Percentiles rank a stretch among this genome's conserved stretches.
phyloP scores from a whole-genome alignment of 208 protist genomes.

The Giardia muris region DNA sequence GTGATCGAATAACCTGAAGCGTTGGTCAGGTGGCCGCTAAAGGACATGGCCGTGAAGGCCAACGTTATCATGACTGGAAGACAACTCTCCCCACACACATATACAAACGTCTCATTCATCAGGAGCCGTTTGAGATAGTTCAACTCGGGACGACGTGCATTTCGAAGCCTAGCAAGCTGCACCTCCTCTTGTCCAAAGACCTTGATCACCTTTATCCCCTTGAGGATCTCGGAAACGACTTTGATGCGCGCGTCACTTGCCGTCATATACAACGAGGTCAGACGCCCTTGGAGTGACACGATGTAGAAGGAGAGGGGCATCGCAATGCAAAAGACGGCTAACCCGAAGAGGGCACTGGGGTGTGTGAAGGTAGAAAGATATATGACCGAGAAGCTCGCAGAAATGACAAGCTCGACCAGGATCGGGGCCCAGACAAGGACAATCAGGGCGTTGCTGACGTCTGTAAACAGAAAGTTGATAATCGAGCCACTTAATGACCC shows the following conservation, averaged over 20 bases:
- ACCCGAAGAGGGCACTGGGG: background rate
- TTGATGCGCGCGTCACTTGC: background rate
- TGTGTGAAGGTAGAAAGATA: background rate
- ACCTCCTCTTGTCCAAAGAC: background rate
- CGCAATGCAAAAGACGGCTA: background rate
- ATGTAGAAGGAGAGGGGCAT: conserved; percentile 4
- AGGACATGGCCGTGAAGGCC: background rate
- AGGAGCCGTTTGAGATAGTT: background rate
- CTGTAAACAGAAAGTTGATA: background rate
- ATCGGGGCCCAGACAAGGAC: background rate
- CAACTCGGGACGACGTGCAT: background rate
- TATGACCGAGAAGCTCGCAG: background rate
- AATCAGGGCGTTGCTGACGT: background rate
- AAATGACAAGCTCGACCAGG: background rate
- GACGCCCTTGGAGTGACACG: background rate
- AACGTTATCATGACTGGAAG: background rate
- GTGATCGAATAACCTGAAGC: background rate
- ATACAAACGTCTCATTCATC: background rate
- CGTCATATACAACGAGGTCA: background rate
- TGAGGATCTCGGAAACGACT: background rate
- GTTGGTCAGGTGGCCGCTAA: background rate
- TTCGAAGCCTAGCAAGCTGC: background rate
- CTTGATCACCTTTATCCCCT: conserved; percentile 1
- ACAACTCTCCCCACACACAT: background rate
- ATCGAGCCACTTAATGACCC: background rate